These are phyloP conservation scores for Caryopteris hybrid DNA, from an alignment of 305 asterid genomes.

Conservation along the genomic window DNA sequence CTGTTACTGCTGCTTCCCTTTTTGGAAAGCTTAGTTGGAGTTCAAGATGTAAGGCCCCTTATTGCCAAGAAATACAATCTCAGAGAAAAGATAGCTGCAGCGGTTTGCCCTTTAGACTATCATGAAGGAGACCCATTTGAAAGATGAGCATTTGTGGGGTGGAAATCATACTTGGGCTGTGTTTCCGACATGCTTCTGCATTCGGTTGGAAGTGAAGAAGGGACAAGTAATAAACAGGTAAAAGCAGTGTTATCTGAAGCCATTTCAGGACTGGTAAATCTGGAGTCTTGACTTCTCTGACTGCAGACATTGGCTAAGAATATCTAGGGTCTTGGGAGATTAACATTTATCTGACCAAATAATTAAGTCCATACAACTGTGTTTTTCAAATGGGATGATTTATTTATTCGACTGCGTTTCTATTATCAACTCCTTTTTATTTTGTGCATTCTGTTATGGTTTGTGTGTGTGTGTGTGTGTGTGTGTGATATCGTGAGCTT, in stretches of 20 bases:
- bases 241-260: conserved; percentile 8
- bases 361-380: conserved; percentile 19
- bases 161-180: not conserved
- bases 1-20: conserved; percentile 66
- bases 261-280: not conserved
- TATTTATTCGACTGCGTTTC: not conserved
- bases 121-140: conserved; percentile 38
- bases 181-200: no score
- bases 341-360: conserved; percentile 14
- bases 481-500: no score
- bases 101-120: conserved; percentile 52
- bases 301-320: not conserved
- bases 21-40: conserved; percentile 78
- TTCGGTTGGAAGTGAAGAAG: conserved; percentile 1
- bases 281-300: not conserved
- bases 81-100: conserved; percentile 65
- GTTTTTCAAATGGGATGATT: conserved; percentile 1
- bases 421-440: no score
- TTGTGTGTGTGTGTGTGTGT: no score
- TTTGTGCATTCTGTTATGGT: no score
- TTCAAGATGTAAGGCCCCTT: conserved; percentile 77
- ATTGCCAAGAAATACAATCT: conserved; percentile 73
- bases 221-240: not conserved
- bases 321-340: conserved; percentile 16
- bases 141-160: conserved; percentile 25